These are phyloP conservation scores for Malus sylvestris DNA, from an alignment of 306 rosid genomes.

Conservation along the genomic window DNA sequence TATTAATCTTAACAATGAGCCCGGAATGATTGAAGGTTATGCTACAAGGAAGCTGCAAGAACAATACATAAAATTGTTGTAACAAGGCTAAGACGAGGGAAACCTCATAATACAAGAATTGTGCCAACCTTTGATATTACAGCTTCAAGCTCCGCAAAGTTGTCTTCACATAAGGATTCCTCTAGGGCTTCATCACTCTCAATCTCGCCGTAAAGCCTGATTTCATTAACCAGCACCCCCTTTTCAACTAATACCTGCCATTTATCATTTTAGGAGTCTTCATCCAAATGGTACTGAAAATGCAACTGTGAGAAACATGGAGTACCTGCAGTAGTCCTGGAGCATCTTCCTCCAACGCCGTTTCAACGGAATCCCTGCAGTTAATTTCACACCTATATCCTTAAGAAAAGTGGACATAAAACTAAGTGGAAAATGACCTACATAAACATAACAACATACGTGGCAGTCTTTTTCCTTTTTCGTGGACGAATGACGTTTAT, in stretches of 20 bases:
- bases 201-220: conserved; percentile 73
- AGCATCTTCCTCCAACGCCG: conserved; percentile 90
- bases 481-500: conserved; percentile 26
- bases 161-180: conserved; percentile 59
- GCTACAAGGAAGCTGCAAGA: not conserved
- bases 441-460: conserved; percentile 31
- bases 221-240: conserved; percentile 67
- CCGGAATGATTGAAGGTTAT: not conserved
- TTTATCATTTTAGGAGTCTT: conserved; percentile 23
- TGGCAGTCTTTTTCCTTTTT: conserved; percentile 73
- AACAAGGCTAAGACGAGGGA: conserved; percentile 11
- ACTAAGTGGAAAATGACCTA: not conserved
- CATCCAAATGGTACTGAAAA: conserved; percentile 19
- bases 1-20: not conserved
- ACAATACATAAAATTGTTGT: not conserved
- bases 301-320: conserved; percentile 21
- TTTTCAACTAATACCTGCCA: conserved; percentile 70
- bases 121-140: conserved; percentile 65
- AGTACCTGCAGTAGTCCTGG: conserved; percentile 91
- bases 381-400: not conserved
- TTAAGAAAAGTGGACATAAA: conserved; percentile 6
- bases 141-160: conserved; percentile 65
- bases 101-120: conserved; percentile 4
- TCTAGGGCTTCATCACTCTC: conserved; percentile 60
- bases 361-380: conserved; percentile 76